Percentiles rank a stretch among this genome's conserved stretches.
These are phyloP conservation scores for Mortierella antarctica DNA, from an alignment of 192 early-diverging fungal genomes.

Conservation along the genomic window DNA sequence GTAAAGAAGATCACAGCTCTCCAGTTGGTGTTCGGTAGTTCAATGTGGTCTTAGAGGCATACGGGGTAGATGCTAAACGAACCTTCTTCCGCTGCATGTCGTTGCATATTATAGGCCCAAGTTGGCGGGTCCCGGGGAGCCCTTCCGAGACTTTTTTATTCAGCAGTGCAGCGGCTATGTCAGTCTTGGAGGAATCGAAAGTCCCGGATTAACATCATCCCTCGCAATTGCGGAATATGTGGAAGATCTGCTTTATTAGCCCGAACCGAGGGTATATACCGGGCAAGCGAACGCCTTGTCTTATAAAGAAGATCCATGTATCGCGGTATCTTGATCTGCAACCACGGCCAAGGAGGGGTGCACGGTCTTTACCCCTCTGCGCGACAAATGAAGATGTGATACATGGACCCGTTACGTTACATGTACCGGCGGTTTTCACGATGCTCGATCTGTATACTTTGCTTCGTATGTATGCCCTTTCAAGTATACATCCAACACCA, in stretches of 20 bases:
- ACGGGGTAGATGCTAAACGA: neutral
- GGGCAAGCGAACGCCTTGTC: neutral
- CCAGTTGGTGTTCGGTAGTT: neutral
- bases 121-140: conserved; percentile 74
- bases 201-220: conserved; percentile 85
- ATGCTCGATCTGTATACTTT: too few species aligned
- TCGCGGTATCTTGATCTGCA: neutral
- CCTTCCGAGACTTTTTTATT: conserved; percentile 84
- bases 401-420: too few species aligned
- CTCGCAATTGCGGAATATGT: conserved; percentile 82
- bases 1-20: conserved; percentile 37
- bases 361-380: too few species aligned
- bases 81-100: neutral
- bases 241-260: conserved; percentile 37
- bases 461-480: too few species aligned
- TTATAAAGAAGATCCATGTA: neutral
- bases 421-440: too few species aligned
- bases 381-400: too few species aligned
- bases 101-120: conserved; percentile 72
- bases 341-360: too few species aligned
- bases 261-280: neutral
- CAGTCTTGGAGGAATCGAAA: conserved; percentile 87
- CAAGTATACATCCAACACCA: too few species aligned
- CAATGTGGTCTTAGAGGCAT: neutral
- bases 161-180: conserved; percentile 74